phyloP scores from a whole-genome alignment of 2,329 filamentous ascomycete genomes.

The Aaosphaeria arxii region DNA sequence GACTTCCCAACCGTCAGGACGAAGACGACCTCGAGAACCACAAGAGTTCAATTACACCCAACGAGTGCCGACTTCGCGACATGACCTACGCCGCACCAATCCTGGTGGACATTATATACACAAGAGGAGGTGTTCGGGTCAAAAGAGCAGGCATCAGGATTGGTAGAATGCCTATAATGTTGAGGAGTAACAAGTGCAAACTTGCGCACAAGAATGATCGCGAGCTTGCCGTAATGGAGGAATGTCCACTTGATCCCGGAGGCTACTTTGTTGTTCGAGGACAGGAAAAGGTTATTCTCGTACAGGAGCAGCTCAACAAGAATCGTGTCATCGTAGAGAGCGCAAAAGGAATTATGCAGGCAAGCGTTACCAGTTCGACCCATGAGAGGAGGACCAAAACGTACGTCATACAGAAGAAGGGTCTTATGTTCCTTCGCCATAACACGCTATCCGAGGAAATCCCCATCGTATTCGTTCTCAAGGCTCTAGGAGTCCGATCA shows the following conservation, averaged over 20 bases:
- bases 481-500: slow-evolving; percentile 88
- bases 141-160: slow-evolving; percentile 73
- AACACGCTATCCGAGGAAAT: slow-evolving; percentile 91
- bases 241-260: slow-evolving; percentile 92
- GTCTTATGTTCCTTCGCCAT: slow-evolving; percentile 82
- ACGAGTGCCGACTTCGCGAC: slow-evolving; percentile 93
- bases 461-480: slow-evolving; percentile 90
- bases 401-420: slow-evolving; percentile 92
- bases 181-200: slow-evolving; percentile 91
- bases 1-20: slow-evolving; percentile 75
- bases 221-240: slow-evolving; percentile 88
- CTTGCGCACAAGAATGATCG: slow-evolving; percentile 78
- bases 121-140: slow-evolving; percentile 73
- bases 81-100: slow-evolving; percentile 98
- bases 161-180: slow-evolving; percentile 92
- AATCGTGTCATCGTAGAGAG: slow-evolving; percentile 97
- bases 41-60: slow-evolving; percentile 69
- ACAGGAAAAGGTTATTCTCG: slow-evolving; percentile 97
- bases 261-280: slow-evolving; percentile 98
- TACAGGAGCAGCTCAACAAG: slow-evolving; percentile 98
- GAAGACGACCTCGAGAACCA: slow-evolving; percentile 58
- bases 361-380: slow-evolving; percentile 89
- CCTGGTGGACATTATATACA: slow-evolving; percentile 86
- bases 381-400: slow-evolving; percentile 98
- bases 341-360: slow-evolving; percentile 90